Base-by-base conservation (phyloP, 1,284 basidiomycete species). In the Baeospora myosura region DNA sequence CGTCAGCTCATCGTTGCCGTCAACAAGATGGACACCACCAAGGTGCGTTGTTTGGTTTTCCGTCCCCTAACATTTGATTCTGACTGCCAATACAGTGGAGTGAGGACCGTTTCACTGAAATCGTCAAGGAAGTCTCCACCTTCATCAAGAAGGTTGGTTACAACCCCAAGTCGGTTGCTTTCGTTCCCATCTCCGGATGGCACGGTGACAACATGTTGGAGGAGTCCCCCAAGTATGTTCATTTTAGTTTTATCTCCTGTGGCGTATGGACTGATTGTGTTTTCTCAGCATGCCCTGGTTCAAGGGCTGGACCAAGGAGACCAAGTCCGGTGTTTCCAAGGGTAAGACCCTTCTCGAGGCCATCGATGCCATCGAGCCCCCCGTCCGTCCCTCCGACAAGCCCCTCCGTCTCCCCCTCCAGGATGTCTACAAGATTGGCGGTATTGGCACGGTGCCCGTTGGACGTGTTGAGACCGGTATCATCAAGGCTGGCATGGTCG, bases 81-180 rank as follows among this genome's bases (percentile, higher is more conserved):
- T 45, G 32, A 49, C 26, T 18, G 11, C 28, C 45, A 45, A 25
- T 55, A 49, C 58, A 93, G 89, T 97, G 92, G 92, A 91, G 86
- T 59, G 94, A 98, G 81, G 89, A 93, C 67, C 95, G 96, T 64
- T 99, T 95, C 90, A 92, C 95, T 72, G 95, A 98, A 88, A 98
- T 99, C 62, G 72, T 98, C 76, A 98, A 98, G 81, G 96, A 98
- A 76, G 93, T 93, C 45, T 93, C 91, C 61, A 86, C 76, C 71
- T 99, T 98, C 84, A 97, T 98, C 75, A 98, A 99, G 86, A 99
- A 99, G 86, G 95, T 99, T 67, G 95, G 95, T 52, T 99, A 95
- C 86, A 98, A 98, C 87, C 95, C 96, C 68, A 97, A 97, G 83
- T 65, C 81, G 45, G 94, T 98, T 55, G 81, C 95, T 55, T 98